Percentiles rank a stretch among this genome's conserved stretches.
Conservation (phyloP, 2,329 filamentous ascomycete genomes). For the Paracorniculantispora psalliotae region DNA sequence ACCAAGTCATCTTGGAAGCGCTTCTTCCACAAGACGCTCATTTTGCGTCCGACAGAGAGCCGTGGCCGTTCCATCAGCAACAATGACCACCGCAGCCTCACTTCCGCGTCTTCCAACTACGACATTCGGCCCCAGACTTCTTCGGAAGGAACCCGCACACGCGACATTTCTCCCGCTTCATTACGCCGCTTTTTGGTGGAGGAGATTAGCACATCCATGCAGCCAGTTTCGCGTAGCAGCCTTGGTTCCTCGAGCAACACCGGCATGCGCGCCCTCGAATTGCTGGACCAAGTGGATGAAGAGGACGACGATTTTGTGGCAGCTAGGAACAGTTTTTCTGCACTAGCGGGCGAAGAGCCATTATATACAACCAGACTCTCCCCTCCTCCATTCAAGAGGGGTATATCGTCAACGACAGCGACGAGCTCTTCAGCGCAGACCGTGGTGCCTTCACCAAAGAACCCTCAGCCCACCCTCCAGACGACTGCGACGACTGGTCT, state of each 20-base stretch:
- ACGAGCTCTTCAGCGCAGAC: conserved; percentile 4
- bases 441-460: not conserved
- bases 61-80: not conserved
- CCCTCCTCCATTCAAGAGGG: conserved; percentile 3
- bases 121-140: conserved; percentile 17
- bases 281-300: conserved; percentile 6
- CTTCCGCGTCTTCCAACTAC: conserved; percentile 22
- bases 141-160: conserved; percentile 40
- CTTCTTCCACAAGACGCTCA: conserved; percentile 24
- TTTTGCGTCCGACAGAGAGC: not conserved
- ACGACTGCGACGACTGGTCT: not conserved
- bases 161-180: conserved; percentile 53
- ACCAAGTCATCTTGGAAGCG: conserved; percentile 39
- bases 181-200: conserved; percentile 38
- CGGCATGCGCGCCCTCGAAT: not conserved
- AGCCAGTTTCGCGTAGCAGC: not conserved
- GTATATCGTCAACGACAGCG: not conserved
- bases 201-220: not conserved
- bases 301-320: conserved; percentile 7
- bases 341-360: not conserved
- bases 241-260: conserved; percentile 1
- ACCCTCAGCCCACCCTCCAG: not conserved
- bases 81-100: conserved; percentile 27
- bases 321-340: not conserved
- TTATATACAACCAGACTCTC: conserved; percentile 2